Evolutionary conservation across 2,329 filamentous ascomycete species (phyloP), one percentile per base, ranked within the genome.

Genomic region (Penicillium nordicum): DNA sequence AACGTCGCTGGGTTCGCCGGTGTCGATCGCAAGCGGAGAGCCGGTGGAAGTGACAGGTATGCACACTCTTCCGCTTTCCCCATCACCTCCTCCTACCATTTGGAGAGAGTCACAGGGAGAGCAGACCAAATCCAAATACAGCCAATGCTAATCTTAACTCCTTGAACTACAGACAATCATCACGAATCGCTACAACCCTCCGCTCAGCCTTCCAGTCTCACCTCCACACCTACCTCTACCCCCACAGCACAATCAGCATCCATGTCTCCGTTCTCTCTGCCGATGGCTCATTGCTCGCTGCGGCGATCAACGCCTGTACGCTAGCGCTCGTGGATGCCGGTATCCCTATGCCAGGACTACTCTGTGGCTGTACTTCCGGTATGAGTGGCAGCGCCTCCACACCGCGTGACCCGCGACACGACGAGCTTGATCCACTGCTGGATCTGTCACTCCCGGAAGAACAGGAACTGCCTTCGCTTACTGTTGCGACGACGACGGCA

Each of bases 281-380:
- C 64, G 94, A 99, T 72, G 94, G 94, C 29, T 92, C 89, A 0
- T 82, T 97, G 3, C 86, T 99, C 21, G 92, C 93, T 0, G 89
- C 92, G 0, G 90, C 93, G 44, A 80, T 97, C 65, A 99, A 99
- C 69, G 94, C 94, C 4, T 85, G 89, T 0, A 96, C 93, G 0
- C 84, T 99, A 12, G 94, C 94, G 0, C 84, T 97, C 23, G 88
- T 97, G 60, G 94, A 99, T 71, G 94, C 94, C 0, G 94, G 94
- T 50, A 88, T 99, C 21, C 94, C 94, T 25, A 97, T 97, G 92
- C 86, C 87, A 3, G 91, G 96, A 70, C 95, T 97, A 71, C 84
- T 97, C 3, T 86, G 87, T 23, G 91, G 92, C 6, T 95, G 90
- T 75, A 96, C 92, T 0, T 89, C 91, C 0, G 94, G 92, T 4